Base-by-base conservation (phyloP, 371 early-diverging fungal species). In the Mucor lusitanicus region DNA sequence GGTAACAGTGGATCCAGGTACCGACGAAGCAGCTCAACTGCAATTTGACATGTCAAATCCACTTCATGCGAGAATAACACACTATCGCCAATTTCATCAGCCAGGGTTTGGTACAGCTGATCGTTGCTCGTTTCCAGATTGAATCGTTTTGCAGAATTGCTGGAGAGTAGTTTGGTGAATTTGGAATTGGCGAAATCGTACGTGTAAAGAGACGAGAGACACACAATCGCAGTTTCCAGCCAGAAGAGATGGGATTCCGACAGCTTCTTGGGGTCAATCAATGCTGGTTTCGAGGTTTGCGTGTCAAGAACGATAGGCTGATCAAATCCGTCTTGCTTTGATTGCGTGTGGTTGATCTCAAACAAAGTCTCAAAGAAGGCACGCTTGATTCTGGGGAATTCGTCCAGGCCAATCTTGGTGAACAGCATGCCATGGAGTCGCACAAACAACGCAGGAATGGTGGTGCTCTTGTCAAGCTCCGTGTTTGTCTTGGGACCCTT, bases 341-440 rank as follows among this genome's bases (percentile, higher is more conserved):
- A 35, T 11, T 50, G 30, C 39, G 21, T 30, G 56, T 56, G 46
- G 19, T 53, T 63, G 32, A 48, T 60, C 61, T 33, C 72, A 62
- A 83, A 79, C 11, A 79, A 33, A 4, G 59, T 30, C n/a, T 74
- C 70, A 55, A 81, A 80, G 37, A 77, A 79, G 13, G 70, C 61
- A n/a, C 79, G 68, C 39, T 75, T 75, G 3, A 75, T 64, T 27
- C 73, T 67, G 1, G 77, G 72, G 65, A 88, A 88, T 21, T 78
- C 73, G 48, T 89, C 90, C n/a, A 89, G 71, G 7, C 87, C 87
- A 57, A 89, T 85, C 64, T 87, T 89, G 27, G 87, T 87, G 67
- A 89, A 87, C 28, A 89, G 70, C 88, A 89, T 86, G 6, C 88
- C 87, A 55, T 89, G 87, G 7, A 89, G 76, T 11, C 86, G 78